Conservation (phyloP, 306 rosid species). For the Ochetophila trinervis region DNA sequence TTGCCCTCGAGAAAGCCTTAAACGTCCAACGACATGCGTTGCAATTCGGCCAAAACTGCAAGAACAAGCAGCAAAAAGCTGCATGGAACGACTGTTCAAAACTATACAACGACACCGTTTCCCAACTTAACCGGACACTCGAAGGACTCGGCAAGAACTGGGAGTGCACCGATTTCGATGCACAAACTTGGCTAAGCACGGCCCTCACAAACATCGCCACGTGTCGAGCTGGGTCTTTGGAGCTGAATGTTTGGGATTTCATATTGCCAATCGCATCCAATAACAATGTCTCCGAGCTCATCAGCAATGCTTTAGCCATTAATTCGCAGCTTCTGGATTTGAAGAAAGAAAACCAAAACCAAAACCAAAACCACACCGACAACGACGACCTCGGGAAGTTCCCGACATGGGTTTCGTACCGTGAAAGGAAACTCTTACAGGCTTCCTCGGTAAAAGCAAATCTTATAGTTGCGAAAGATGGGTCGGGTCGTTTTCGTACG, state of each 20-base stretch:
- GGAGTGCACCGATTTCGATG: conserved; percentile 50
- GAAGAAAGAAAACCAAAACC: background rate
- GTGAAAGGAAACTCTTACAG: conserved; percentile 53
- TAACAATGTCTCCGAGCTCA: conserved; percentile 57
- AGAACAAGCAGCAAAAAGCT: conserved; percentile 31
- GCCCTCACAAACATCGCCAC: conserved; percentile 73
- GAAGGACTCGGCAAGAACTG: conserved; percentile 22
- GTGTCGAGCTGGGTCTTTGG: conserved; percentile 49
- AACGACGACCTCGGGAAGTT: conserved; percentile 4
- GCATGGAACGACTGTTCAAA: conserved; percentile 60
- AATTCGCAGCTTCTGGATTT: conserved; percentile 36
- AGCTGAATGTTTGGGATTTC: conserved; percentile 41
- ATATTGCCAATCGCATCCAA: conserved; percentile 21
- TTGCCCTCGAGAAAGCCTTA: conserved; percentile 50
- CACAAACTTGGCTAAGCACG: conserved; percentile 91
- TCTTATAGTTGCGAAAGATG: conserved; percentile 83
- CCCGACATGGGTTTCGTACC: conserved; percentile 55
- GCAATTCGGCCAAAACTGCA: conserved; percentile 2
- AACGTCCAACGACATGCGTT: conserved; percentile 22
- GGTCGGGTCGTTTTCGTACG: conserved; percentile 61
- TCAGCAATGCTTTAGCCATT: conserved; percentile 65
- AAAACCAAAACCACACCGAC: background rate
- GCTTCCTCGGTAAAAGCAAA: conserved; percentile 31
- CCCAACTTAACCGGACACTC: conserved; percentile 59
- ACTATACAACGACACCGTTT: conserved; percentile 53